phyloP scores from a whole-genome alignment of 2,329 filamentous ascomycete genomes.

The Blumeriella jaapii region DNA sequence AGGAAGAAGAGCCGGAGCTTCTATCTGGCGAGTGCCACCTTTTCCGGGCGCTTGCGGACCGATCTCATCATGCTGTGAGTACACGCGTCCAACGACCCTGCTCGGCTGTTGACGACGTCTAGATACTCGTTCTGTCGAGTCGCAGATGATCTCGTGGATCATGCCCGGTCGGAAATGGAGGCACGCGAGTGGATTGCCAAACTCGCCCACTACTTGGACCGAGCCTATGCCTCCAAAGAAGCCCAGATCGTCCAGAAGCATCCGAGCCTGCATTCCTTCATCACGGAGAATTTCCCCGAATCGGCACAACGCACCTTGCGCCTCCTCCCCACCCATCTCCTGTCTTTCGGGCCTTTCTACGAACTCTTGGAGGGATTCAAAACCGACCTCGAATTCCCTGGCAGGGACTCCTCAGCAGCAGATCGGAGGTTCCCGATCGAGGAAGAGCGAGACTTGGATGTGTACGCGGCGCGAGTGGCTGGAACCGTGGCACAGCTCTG shows the following conservation, averaged over 20 bases:
- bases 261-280: constrained; percentile 12
- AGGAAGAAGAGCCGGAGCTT: constrained; percentile 60
- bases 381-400: constrained; percentile 49
- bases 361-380: constrained; percentile 56
- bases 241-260: constrained; percentile 18
- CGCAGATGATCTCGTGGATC: constrained; percentile 62
- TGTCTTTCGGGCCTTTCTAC: constrained; percentile 48
- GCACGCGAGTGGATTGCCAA: constrained; percentile 47
- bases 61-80: constrained; percentile 52
- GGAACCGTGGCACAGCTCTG: constrained; percentile 62
- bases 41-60: constrained; percentile 54
- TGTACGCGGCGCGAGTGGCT: constrained; percentile 57
- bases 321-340: constrained; percentile 44
- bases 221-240: constrained; percentile 33
- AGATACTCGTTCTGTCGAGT: constrained; percentile 64
- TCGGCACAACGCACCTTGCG: constrained; percentile 36
- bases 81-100: neutral
- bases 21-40: constrained; percentile 59
- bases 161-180: constrained; percentile 40
- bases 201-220: constrained; percentile 44
- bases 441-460: constrained; percentile 44
- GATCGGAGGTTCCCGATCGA: constrained; percentile 40
- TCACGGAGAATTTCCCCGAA: constrained; percentile 22
- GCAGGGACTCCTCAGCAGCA: constrained; percentile 13
- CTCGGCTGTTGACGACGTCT: constrained; percentile 8